Base-by-base conservation (phyloP, 306 rosid genomes). In the Cucumis cinereus region DNA sequence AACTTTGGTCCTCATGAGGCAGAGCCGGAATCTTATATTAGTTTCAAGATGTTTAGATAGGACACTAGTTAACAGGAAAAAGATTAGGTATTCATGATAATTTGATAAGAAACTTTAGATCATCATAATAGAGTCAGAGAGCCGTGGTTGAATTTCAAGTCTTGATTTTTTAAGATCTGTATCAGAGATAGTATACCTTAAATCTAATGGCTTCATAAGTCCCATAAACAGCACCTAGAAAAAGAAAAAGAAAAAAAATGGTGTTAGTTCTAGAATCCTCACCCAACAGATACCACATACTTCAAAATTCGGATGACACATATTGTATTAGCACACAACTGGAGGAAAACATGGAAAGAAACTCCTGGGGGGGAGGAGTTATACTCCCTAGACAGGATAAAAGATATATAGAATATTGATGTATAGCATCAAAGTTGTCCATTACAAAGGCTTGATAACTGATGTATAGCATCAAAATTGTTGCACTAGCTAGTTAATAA, bases 181-280 rank as follows among this genome's bases (percentile, higher is more conserved):
- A 53, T 59, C 66, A 66, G 77, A 79, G 73, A 74, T 66, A 47
- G 23, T 83, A 70, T 90, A 90, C 98, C 96, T 89, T 90, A 61
- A 73, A 86, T 74, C 96, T 85, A 78, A 90, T 63, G 78, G 96
- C 98, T 73, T 93, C 96, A 35, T 88, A 90, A 41, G 98, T 89
- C 66, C 98, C 95, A 81, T 89, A 89, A 22, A 92, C 96, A 10
- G 94, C 94, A 81, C 98, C 98, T 90, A 86, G 22, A 86, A 28
- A 78, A 26, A 72, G 47, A 69, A 62, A 60, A 10, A 68, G 33
- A 69, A 62, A 60, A 10, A 72, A 45, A 11, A 50, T 15, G 0
- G 1, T 6, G 74, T 76, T 73, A 77, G 75, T 69, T 16, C 0
- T 13, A 57, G 73, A 38, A 43, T 49, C 70, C 28, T 56, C 20